Evolutionary conservation across 2,329 filamentous ascomycete genomes (phyloP).

Genomic region (Gnomoniopsis sp.): DNA sequence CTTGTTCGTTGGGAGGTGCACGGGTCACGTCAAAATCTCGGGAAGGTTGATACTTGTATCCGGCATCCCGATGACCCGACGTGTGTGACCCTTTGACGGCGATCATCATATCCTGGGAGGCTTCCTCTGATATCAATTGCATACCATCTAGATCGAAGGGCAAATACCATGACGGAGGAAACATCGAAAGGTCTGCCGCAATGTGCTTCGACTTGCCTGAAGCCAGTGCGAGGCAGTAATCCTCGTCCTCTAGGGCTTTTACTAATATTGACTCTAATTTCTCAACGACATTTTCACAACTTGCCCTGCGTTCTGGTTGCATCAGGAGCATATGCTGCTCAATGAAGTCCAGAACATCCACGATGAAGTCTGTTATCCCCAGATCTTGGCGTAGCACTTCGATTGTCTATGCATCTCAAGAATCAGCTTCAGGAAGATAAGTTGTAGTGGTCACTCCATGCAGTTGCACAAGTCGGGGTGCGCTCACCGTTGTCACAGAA

Average conservation of each 20-base stretch:
- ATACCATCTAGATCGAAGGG: neutral
- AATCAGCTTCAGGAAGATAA: neutral
- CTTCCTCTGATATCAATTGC: too few relatives aligned
- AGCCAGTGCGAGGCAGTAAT: neutral
- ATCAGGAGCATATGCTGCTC: conserved; percentile 5
- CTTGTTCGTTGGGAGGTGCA: too few relatives aligned
- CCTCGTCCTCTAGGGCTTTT: neutral
- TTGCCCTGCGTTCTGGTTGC: neutral
- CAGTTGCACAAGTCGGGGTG: neutral
- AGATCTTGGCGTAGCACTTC: neutral
- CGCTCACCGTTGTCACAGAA: neutral
- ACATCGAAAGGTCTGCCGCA: neutral
- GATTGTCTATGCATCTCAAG: conserved; percentile 1
- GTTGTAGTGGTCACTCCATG: neutral
- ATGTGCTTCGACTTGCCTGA: neutral
- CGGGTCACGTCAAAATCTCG: too few relatives aligned
- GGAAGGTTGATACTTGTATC: too few relatives aligned
- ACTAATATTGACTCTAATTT: neutral
- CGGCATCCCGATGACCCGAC: too few relatives aligned
- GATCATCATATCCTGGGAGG: too few relatives aligned
- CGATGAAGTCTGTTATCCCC: neutral
- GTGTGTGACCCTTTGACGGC: too few relatives aligned
- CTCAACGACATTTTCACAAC: neutral
- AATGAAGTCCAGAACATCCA: conserved; percentile 1
- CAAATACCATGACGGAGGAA: neutral